A percentile compares a stretch with the other conserved stretches of the same genome.
Conservation (phyloP, 768 basidiomycete species). For the Holtermannia corniformis region DNA sequence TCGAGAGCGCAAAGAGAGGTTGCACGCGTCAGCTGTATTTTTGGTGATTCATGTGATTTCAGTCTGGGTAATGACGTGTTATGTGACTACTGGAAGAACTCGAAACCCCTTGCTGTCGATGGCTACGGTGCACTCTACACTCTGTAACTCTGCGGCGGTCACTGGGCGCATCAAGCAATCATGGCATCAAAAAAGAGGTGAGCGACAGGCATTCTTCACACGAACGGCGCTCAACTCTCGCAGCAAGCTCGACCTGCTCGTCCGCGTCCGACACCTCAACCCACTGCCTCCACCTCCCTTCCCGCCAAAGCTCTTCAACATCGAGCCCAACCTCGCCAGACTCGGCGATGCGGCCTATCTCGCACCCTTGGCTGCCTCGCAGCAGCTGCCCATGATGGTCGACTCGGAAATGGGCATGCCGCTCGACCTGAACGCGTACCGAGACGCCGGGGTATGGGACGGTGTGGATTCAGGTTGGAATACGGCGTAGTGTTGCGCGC, state of each 20-base stretch:
- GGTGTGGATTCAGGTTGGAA: conserved; percentile 55
- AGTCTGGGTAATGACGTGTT: too few species aligned
- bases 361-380: conserved; percentile 65
- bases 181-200: conserved; percentile 30
- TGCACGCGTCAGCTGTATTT: too few species aligned
- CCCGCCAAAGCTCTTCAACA: conserved; percentile 87
- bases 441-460: conserved; percentile 62
- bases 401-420: conserved; percentile 98
- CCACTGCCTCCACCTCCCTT: conserved; percentile 92
- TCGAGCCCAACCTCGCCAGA: conserved; percentile 79
- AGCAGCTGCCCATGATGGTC: conserved; percentile 85
- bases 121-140: too few species aligned
- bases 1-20: too few species aligned
- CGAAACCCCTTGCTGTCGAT: too few species aligned
- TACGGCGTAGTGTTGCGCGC: neutral
- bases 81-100: too few species aligned
- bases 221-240: conserved; percentile 6
- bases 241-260: conserved; percentile 79
- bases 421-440: conserved; percentile 69
- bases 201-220: conserved; percentile 2
- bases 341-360: conserved; percentile 81
- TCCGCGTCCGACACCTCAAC: conserved; percentile 86
- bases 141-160: too few species aligned
- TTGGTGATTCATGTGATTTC: too few species aligned
- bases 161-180: too few species aligned